Evolutionary conservation across 2,329 filamentous ascomycete species (phyloP), one percentile per base, ranked within the genome.

Genomic region (Cordyceps pruinosa): DNA sequence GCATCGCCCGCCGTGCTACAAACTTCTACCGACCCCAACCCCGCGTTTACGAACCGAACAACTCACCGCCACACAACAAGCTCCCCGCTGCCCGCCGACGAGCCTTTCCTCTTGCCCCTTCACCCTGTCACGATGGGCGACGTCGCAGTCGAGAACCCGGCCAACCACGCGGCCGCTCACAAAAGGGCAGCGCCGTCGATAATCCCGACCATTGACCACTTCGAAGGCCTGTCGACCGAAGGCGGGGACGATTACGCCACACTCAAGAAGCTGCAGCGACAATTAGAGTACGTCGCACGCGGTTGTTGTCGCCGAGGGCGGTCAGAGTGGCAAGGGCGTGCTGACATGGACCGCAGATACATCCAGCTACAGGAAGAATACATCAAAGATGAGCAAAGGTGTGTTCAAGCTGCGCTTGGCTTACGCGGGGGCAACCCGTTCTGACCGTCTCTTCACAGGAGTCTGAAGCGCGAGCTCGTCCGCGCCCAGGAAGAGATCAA

Each of bases 331-430:
- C 61, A 47, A 49, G n/a, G n/a, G n/a, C 17, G 23, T 56, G 51
- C 69, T 74, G 61, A 61, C 57, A 34, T 30, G 46, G 10, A 5
- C n/a, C 57, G 62, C 66, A 90, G 87, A 73, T 90, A 96, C 74
- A 96, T 97, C 72, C 90, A 97, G 75, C 82, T 99, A 66, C 94
- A 99, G 77, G 94, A 99, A 76, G 94, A 99, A 73, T 99, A 99
- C 75, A 99, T 99, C 85, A 99, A 99, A 79, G 94, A 99, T 84
- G 94, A 99, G 80, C 94, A 99, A 78, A 87, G 90, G 88, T 89
- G 75, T 60, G 39, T 55, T 37, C 13, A 45, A n/a, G 8, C 10
- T 21, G 5, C 1, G n/a, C 21, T 35, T n/a, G n/a, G 17, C 5
- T 17, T 7, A 4, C 12, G 39, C 12, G 21, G 10, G 9, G 9